Base-by-base conservation (phyloP, 2,329 filamentous ascomycete genomes). In the Pseudophaeomoniella oleicola region DNA sequence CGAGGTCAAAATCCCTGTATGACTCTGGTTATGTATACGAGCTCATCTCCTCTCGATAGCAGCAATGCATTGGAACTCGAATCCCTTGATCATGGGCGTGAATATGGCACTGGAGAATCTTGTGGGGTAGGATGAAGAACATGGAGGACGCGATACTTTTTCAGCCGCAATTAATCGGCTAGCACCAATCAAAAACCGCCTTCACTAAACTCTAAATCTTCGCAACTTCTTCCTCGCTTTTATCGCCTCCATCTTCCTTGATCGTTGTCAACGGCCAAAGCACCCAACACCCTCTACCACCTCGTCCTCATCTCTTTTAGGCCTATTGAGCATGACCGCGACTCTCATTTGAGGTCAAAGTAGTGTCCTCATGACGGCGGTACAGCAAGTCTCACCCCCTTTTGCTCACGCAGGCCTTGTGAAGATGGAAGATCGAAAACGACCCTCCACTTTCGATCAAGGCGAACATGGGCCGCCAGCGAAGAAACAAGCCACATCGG, bases 371-470 rank as follows among this genome's bases (percentile, higher is more conserved):
- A 92, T 92, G 84, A 78, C 78, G 79, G 74, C 82, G 73, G 77
- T 82, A 66, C 80, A 82, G 65, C 72, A 75, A 50, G 70, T 71
- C 58, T 72, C 76, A 63, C 70, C 78, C 62, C 71, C 78, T 70
- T 75, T 77, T 73, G 75, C 81, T 69, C 80, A 84, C 67, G 62
- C 71, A 60, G 78, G 78, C 72, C 71, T 83, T 65, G 69, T 77
- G 69, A 94, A 90, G 75, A 98, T 96, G 88, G 90, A 98, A 73
- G 90, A 96, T 70, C 85, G 90, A 75, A 98, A 98, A 75, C 78
- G 90, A 75, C 81, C 86, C 56, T 83, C 86, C 56, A 72, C 81
- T 50, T 72, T 75, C 62, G 81, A 80, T 56, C 67, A 75, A 53
- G 83, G 90, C 59, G 85, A 94, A 49, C 68, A 83, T 54, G 82